Evolutionary conservation across 2,329 filamentous ascomycete genomes (phyloP), one percentile per base, ranked within the genome.

Genomic region (Arthrocladium fulminans): DNA sequence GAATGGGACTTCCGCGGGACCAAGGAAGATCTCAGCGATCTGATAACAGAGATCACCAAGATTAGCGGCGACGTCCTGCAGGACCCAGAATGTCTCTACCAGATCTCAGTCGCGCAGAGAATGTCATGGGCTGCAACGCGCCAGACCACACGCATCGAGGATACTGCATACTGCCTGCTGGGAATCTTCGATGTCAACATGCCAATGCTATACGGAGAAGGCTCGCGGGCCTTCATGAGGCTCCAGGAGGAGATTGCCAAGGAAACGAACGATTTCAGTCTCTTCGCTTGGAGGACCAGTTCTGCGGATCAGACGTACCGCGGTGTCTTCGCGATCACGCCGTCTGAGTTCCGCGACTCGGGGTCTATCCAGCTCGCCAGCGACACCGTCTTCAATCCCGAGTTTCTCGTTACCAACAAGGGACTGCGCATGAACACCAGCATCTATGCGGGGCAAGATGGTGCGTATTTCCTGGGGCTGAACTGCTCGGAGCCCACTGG

Each of bases 161-260:
- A 63, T 42, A 46, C 45, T 1, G 60, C 63, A 2, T 65, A 64
- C 48, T 55, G 58, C 40, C 51, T 64, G 9, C 27, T 65, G 12
- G 62, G 62, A 1, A 12, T 63, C 1, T 64, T 64, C 37, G 53
- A 49, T 10, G 50, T 60, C 39, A 59, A 58, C 40, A 60, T 61
- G 56, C 59, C 57, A 2, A 37, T 59, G 23, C 13, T 63, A 7
- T 63, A 64, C 42, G 61, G 62, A 2, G 62, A 63, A 44, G 58
- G 60, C 2, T 37, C 52, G 29, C 38, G 45, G 17, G 57, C 60
- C 1, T 63, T 62, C 35, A 47, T 53, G 6, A 43, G 61, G 8
- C 55, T 64, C 0, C 61, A 63, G 46, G 58, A 63, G 47, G 61
- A 63, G 37, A 62, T 63, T 3, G 55, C 63, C 48, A 57, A 55